Base-by-base conservation (phyloP, 1,284 basidiomycete genomes). In the Cryptococcus wingfieldii region DNA sequence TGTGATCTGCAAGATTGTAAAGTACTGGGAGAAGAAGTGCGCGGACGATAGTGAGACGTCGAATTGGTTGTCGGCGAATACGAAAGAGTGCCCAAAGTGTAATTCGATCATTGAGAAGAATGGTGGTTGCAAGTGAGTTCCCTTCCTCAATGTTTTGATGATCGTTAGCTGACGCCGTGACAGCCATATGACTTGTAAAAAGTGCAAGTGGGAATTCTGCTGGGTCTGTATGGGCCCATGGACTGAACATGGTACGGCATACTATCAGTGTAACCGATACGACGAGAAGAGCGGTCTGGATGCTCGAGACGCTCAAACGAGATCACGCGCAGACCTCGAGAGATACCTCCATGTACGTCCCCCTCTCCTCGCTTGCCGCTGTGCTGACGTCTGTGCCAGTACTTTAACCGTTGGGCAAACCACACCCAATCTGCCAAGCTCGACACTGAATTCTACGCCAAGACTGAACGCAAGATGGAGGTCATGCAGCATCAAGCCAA, bases 401-500 rank as follows among this genome's bases (percentile, higher is more conserved):
- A 96, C 79, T 97, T 95, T 80, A 96, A 95, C 74, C 89, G 93
- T 34, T 98, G 89, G 86, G 91, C 94, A 10, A 98, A 98, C 76
- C 95, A 98, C 78, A 94, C 98, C 75, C 94, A 97, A 76, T 96
- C 92, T 13, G 92, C 94, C 49, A 94, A 93, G 77, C 85, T 98
- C 42, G 94, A 96, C 25, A 80, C 90, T 18, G 91, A 98, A 66
- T 81, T 98, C 50, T 94, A 96, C 76, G 82, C 83, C 54, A 90
- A 92, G 78, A 98, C 94, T 3, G 94, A 98, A 83, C 94, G 94
- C 84, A 98, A 98, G 85, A 98, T 98, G 95, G 93, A 98, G 77
- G 90, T 96, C 78, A 95, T 98, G 88, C 95, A 98, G 79, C 83
- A 90, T 61, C 87, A 86, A 8, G 90, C 90, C 1, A 83, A 86